Base-by-base conservation (phyloP, 2,329 filamentous ascomycete genomes). In the Cladosporium sp. region DNA sequence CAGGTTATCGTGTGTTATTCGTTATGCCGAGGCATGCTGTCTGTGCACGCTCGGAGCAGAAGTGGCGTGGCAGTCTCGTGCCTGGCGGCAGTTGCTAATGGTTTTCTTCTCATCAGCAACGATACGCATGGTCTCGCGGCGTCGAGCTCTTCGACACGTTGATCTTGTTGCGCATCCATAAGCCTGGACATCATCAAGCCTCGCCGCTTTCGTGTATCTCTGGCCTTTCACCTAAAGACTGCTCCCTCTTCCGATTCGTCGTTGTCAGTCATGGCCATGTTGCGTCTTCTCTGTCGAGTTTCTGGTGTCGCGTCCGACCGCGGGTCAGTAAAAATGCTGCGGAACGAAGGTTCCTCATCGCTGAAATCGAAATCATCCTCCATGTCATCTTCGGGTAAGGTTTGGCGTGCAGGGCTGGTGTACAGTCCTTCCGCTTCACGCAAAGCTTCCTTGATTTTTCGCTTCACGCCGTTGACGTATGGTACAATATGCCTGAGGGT, bases 401-500 rank as follows among this genome's bases (percentile, higher is more conserved):
- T 38, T 24, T 69, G 69, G 44, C 73, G 69, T n/a, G 70, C 69
- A 18, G 82, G 81, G 67, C 80, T 83, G 24, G 78, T 78, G 66
- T 82, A 81, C 14, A 83, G 74, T 26, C 80, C 81, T 72, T 83
- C 81, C 18, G 79, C 80, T 67, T 83, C 80, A 52, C 81, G 78
- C 64, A 83, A 71, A 1, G 77, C 77, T 59, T 81, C 80, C 71
- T 83, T 83, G 59, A 83, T 81, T 71, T 80, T 80, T 41, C 80
- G 80, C 65, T 80, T 82, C 65, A 84, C 74, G 11, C 78, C 78
- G 66, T 77, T 80, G 51, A 84, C 82, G 70, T 84, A 83, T 4
- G 82, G 82, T 30, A 90, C 87, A 65, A 90, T 85, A 72, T 88
- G 85, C 69, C 84, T 82, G 15, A 90, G 80, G 52, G 87, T 89